phyloP scores from a whole-genome alignment of 169 alveolate species.

The Eimeria brunetti region DNA sequence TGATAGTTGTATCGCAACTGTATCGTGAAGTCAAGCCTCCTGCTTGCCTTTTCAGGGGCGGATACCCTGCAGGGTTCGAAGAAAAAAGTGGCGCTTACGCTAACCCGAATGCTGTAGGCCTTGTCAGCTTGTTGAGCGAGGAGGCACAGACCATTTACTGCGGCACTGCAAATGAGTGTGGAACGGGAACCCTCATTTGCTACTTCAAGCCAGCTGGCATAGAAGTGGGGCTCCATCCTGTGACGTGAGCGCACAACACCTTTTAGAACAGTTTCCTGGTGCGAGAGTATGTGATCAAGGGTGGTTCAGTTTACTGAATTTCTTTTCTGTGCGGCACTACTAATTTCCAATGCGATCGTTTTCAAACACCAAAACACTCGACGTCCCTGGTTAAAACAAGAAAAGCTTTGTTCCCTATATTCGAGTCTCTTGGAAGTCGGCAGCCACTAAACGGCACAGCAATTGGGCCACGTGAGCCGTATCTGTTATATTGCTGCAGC shows the following conservation, averaged over 20 bases:
- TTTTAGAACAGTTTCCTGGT: background rate
- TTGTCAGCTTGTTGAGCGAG: constrained; percentile 16
- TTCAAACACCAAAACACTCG: background rate
- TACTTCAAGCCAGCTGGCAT: constrained; percentile 22
- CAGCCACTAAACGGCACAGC: background rate
- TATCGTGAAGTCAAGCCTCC: background rate
- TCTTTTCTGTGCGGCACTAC: background rate
- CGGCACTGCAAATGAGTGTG: background rate
- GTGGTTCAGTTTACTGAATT: background rate
- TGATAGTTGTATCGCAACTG: background rate
- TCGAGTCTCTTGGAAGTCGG: background rate
- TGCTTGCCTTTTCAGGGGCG: background rate
- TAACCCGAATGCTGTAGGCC: constrained; percentile 40
- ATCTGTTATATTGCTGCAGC: background rate
- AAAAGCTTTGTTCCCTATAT: background rate
- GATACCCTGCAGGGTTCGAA: background rate
- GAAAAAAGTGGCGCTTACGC: background rate
- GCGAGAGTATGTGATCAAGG: background rate
- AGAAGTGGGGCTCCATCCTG: background rate
- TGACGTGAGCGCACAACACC: constrained; percentile 9
- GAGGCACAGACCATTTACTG: background rate
- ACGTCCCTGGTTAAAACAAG: background rate
- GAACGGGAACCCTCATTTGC: background rate
- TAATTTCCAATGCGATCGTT: background rate
- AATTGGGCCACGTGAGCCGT: background rate